Conservation (phyloP, 1,284 basidiomycete genomes). For the Austroboletus niveus region DNA sequence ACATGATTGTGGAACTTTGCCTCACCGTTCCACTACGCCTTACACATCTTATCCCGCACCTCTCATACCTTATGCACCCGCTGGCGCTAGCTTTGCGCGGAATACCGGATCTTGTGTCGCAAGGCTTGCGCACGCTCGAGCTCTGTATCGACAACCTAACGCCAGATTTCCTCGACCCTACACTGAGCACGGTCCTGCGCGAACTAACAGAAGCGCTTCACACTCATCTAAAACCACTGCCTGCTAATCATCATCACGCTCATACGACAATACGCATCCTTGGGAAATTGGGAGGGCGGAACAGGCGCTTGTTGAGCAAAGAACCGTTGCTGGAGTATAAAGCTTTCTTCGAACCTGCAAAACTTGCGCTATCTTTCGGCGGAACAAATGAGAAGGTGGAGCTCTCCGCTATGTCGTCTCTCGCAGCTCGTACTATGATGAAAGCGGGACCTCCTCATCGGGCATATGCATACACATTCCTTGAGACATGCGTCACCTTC, state of each 20-base stretch:
- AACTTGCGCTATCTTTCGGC: conserved; percentile 72
- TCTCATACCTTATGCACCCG: conserved; percentile 96
- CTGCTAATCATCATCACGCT: conserved; percentile 88
- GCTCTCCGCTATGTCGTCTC: conserved; percentile 66
- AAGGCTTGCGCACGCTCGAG: conserved; percentile 95
- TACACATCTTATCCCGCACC: conserved; percentile 94
- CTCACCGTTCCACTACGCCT: conserved; percentile 95
- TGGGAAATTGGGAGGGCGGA: conserved; percentile 95
- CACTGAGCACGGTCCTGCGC: conserved; percentile 87
- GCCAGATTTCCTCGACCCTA: conserved; percentile 97
- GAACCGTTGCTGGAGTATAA: conserved; percentile 78
- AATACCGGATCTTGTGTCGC: conserved; percentile 87
- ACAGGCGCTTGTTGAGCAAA: conserved; percentile 83
- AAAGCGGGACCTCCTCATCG: conserved; percentile 53
- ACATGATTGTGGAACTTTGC: conserved; percentile 96
- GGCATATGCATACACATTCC: conserved; percentile 73
- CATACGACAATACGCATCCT: conserved; percentile 96
- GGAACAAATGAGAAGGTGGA: conserved; percentile 70
- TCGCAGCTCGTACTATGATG: conserved; percentile 69
- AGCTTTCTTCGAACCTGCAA: conserved; percentile 67
- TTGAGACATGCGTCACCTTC: conserved; percentile 73
- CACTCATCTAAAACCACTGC: conserved; percentile 87
- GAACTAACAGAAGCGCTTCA: conserved; percentile 96
- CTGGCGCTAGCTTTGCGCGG: conserved; percentile 91
- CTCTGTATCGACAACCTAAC: conserved; percentile 99